Conservation (phyloP, 192 early-diverging fungal genomes). For the Phycomyces blakesleeanus region DNA sequence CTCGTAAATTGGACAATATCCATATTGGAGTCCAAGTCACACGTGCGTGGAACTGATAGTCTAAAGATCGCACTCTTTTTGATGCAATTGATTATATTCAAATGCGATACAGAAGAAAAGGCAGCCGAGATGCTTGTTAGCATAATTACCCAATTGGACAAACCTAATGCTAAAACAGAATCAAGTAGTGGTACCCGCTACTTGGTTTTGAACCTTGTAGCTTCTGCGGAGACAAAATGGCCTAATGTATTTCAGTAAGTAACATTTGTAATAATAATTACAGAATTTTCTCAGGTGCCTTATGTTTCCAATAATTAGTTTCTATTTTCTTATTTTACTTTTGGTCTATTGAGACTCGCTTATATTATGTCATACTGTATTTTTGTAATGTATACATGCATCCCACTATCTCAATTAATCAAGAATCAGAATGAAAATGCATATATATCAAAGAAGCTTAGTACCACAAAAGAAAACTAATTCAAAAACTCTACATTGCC, state of each 20-base stretch:
- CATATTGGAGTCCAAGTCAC: slow-evolving; percentile 5
- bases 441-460: too few species aligned
- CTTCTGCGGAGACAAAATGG: slow-evolving; percentile 22
- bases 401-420: too few species aligned
- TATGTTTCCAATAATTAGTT: too few species aligned
- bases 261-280: too few species aligned
- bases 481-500: too few species aligned
- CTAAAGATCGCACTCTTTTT: slow-evolving; percentile 26
- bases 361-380: too few species aligned
- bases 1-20: slow-evolving; percentile 22
- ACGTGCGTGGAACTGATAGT: not conserved
- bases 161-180: not conserved
- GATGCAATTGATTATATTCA: slow-evolving; percentile 9
- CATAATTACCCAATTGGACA: slow-evolving; percentile 16
- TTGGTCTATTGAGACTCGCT: too few species aligned
- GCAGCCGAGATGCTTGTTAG: slow-evolving; percentile 17
- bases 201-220: slow-evolving; percentile 17
- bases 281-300: too few species aligned
- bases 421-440: too few species aligned
- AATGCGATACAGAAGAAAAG: slow-evolving; percentile 1
- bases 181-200: slow-evolving; percentile 8
- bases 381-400: too few species aligned
- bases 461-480: too few species aligned
- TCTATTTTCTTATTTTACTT: too few species aligned
- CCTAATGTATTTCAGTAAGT: slow-evolving; percentile 20